Percentiles rank a stretch among this genome's conserved stretches.
Conservation (phyloP, 495 filamentous ascomycete genomes). For the Penicillium cosmopolitanum region DNA sequence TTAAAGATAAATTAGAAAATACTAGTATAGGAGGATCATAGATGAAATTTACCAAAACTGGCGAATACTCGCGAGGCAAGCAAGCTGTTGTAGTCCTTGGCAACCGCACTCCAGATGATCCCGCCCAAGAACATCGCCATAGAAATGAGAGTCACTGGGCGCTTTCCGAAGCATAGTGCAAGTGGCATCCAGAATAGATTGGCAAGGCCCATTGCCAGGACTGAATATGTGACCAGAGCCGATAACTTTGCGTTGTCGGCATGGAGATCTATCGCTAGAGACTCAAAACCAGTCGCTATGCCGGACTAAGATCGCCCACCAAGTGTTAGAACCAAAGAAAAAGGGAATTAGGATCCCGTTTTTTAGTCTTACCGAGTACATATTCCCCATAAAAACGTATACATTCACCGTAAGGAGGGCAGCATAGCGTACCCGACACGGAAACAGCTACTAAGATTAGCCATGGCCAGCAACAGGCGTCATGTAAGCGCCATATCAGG, state of each 20-base stretch:
- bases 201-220: slow-evolving; percentile 41
- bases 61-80: slow-evolving; percentile 36
- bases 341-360: too few species aligned
- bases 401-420: slow-evolving; percentile 41
- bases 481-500: neutral
- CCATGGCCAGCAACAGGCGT: too few species aligned
- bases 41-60: slow-evolving; percentile 30
- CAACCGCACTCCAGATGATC: slow-evolving; percentile 39
- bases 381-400: slow-evolving; percentile 45
- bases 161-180: slow-evolving; percentile 52
- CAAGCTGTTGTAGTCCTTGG: slow-evolving; percentile 33
- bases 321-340: neutral
- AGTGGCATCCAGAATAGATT: slow-evolving; percentile 56
- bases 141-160: slow-evolving; percentile 48
- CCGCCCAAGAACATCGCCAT: slow-evolving; percentile 42
- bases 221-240: slow-evolving; percentile 38
- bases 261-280: slow-evolving; percentile 34
- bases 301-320: slow-evolving; percentile 21
- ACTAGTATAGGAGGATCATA: neutral
- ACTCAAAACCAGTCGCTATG: slow-evolving; percentile 41
- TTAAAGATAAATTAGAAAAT: neutral
- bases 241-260: slow-evolving; percentile 28
- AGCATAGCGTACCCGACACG: slow-evolving; percentile 33
- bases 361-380: slow-evolving; percentile 34
- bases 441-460: slow-evolving; percentile 29